phyloP scores from a whole-genome alignment of 306 rosid genomes.

The cucumber (Cucumis sativus) region DNA sequence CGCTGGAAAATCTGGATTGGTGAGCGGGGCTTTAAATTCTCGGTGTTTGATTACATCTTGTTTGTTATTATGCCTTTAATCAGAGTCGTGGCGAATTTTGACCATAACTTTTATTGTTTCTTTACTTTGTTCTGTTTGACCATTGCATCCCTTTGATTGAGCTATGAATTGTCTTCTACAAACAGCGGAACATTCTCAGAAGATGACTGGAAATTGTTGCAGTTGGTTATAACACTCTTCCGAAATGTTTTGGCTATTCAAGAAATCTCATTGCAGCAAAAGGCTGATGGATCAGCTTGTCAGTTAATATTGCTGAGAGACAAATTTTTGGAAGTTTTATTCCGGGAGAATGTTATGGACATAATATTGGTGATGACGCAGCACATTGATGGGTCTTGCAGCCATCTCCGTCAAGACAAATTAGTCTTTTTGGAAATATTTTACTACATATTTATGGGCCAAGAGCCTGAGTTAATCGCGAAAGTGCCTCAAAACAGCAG shows the following conservation, averaged over 20 bases:
- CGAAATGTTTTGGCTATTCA: constrained; percentile 76
- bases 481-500: constrained; percentile 26
- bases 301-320: constrained; percentile 65
- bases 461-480: constrained; percentile 75
- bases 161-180: constrained; percentile 9
- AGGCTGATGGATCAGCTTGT: constrained; percentile 50
- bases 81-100: not conserved
- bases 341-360: constrained; percentile 84
- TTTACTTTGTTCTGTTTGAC: not conserved
- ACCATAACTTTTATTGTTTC: not conserved
- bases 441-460: constrained; percentile 59
- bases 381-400: constrained; percentile 44
- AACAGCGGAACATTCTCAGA: constrained; percentile 66
- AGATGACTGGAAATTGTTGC: constrained; percentile 95
- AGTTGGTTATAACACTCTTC: constrained; percentile 73
- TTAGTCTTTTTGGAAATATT: constrained; percentile 83
- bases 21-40: constrained; percentile 18
- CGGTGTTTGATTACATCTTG: not conserved
- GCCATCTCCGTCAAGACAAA: constrained; percentile 75
- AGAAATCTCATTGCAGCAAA: constrained; percentile 72
- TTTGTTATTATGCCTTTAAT: not conserved
- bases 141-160: not conserved
- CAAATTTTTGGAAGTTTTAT: constrained; percentile 63
- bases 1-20: constrained; percentile 84
- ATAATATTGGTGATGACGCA: constrained; percentile 60